These are phyloP conservation scores for Boletus reticuloceps DNA, from an alignment of 768 basidiomycete species.

Conservation along the genomic window DNA sequence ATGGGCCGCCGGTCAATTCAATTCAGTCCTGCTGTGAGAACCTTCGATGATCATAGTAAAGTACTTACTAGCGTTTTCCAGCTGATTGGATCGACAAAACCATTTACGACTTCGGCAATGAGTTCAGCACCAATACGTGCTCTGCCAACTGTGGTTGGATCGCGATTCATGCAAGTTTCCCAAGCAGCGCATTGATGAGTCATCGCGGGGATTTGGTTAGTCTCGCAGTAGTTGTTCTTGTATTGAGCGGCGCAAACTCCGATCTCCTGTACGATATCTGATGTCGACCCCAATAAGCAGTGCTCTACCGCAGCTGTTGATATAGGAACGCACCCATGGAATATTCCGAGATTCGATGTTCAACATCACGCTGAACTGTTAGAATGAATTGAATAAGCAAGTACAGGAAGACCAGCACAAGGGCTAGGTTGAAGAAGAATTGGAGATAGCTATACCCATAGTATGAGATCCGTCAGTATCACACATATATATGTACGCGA, in stretches of 20 bases:
- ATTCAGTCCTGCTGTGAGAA: slow-evolving; percentile 12
- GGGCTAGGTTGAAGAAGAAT: slow-evolving; percentile 88
- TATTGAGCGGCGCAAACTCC: slow-evolving; percentile 78
- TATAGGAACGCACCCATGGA: slow-evolving; percentile 62
- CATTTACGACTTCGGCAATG: slow-evolving; percentile 93
- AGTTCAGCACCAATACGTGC: slow-evolving; percentile 91
- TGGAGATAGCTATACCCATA: slow-evolving; percentile 70
- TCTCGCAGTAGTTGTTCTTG: slow-evolving; percentile 79
- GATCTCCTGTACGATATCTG: slow-evolving; percentile 93
- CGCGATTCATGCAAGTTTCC: slow-evolving; percentile 95
- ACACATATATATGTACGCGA: slow-evolving; percentile 1
- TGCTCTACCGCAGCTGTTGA: slow-evolving; percentile 12
- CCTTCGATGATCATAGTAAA: slow-evolving; percentile 5
- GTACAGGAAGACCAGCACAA: slow-evolving; percentile 82
- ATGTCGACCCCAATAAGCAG: slow-evolving; percentile 16
- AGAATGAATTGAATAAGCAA: slow-evolving; percentile 82
- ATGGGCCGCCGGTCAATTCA: slow-evolving; percentile 13
- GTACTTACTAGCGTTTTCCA: slow-evolving; percentile 90
- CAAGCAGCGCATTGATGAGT: slow-evolving; percentile 80
- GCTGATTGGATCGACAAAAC: slow-evolving; percentile 95
- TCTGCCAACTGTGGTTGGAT: slow-evolving; percentile 85
- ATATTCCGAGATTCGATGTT: slow-evolving; percentile 82
- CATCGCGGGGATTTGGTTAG: slow-evolving; percentile 83
- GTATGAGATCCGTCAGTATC: slow-evolving; percentile 16
- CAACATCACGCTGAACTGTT: slow-evolving; percentile 88